Base-by-base conservation (phyloP, 176 grass and related monocot species). In the Oryza longistaminata region DNA sequence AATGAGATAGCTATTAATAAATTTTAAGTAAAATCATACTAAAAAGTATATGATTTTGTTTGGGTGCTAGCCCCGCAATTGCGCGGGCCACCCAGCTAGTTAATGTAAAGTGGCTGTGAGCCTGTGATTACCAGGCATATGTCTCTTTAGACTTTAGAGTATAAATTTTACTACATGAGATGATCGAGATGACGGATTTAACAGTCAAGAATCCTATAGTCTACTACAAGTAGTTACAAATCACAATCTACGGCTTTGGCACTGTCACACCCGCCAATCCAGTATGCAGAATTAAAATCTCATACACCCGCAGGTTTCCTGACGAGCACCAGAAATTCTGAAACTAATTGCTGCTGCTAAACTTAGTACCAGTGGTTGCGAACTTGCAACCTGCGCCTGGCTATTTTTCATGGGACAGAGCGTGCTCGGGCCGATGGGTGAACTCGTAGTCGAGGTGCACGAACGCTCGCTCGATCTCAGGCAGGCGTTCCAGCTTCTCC, bases 401-500 rank as follows among this genome's bases (percentile, higher is more conserved):
- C 84, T 94, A 99, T 22, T 81, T 87, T 31, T 99, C 93, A 43
- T 92, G 88, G 71, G 92, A 77, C 55, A 92, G 81, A 0, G 91
- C 91, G 19, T 96, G 97, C 80, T 99, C 93, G 4, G 97, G 97
- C 22, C 88, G 88, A 53, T 99, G 97, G 13, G 90, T 94, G 86
- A 94, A 96, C 84, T 99, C 97, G 35, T 99, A 96, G 82, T 96
- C 97, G 11, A 99, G 90, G 90, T 99, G 97, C 29, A 99, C 97
- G 9, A 99, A 99, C 13, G 97, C 97, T 11, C 97, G 90, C 78
- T 99, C 97, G 15, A 99, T 96, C 69, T 99, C 93, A 0, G 93
- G 93, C 83, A 96, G 49, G n/a, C 78, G 88, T 81, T 99, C 97
- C 17, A 99, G 92, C 68, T 99, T 99, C 90, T 99, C 97, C 34